Evolutionary conservation across 2,329 filamentous ascomycete species (phyloP).

Genomic region (Helotiales sp.): DNA sequence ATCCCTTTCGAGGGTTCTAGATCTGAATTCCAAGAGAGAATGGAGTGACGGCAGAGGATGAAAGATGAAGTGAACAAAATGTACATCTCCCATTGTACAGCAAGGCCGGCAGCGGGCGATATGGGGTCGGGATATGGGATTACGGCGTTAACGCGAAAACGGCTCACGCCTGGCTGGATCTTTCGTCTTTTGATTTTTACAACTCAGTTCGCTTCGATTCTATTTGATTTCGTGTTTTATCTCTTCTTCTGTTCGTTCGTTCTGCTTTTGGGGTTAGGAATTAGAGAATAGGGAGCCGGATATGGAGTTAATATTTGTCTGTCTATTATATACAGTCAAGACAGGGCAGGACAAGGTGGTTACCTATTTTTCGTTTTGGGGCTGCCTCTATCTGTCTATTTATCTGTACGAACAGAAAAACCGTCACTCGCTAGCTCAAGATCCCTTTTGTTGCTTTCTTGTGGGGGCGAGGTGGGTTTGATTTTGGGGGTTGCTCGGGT

Average conservation of each 20-base stretch:
- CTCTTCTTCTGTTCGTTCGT: neutral
- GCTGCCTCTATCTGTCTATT: neutral
- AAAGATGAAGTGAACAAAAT: neutral
- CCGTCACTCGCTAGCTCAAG: slow-evolving; percentile 1
- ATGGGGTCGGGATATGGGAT: neutral
- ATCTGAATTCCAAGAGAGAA: neutral
- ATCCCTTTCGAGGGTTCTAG: slow-evolving; percentile 67
- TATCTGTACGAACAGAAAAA: neutral
- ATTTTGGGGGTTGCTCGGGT: neutral
- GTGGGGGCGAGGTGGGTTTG: neutral
- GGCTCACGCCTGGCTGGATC: slow-evolving; percentile 9
- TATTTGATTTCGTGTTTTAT: neutral
- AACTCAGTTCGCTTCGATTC: neutral
- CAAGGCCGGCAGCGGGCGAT: neutral
- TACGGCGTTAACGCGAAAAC: slow-evolving; percentile 4
- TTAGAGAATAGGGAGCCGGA: neutral
- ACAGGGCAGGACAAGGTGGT: neutral
- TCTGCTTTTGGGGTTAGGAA: neutral
- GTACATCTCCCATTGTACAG: slow-evolving; percentile 3
- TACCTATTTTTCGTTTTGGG: neutral
- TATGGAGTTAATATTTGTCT: neutral
- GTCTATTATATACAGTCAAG: neutral
- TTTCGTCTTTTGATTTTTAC: neutral
- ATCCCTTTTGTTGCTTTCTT: slow-evolving; percentile 4
- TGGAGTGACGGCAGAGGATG: too few species aligned